Evolutionary conservation across 305 asterid genomes (phyloP).

Genomic region (Fraxinus nigra): DNA sequence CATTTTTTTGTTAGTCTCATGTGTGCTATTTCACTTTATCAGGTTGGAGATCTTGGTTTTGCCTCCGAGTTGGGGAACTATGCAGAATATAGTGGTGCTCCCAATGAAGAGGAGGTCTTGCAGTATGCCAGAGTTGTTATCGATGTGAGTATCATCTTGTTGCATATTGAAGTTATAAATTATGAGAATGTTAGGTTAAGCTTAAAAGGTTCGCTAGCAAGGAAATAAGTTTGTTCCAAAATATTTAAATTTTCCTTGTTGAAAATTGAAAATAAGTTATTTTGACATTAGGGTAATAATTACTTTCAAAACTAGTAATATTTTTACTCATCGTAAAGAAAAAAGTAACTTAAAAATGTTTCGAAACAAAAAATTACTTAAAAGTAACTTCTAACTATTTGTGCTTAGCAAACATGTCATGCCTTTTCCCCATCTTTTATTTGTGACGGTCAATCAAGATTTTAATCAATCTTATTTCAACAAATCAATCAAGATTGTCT

Average conservation of each 20-base stretch:
- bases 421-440: neutral
- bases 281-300: neutral
- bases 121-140: conserved; percentile 96
- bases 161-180: neutral
- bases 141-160: conserved; percentile 52
- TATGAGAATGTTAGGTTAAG: neutral
- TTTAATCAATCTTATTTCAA: neutral
- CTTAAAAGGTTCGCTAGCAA: neutral
- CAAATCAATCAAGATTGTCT: neutral
- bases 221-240: neutral
- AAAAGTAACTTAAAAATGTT: neutral
- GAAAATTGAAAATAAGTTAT: neutral
- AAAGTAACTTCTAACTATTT: neutral
- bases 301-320: neutral
- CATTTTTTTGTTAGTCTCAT: conserved; percentile 12
- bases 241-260: neutral
- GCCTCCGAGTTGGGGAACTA: conserved; percentile 96
- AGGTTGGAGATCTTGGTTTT: conserved; percentile 98
- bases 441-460: neutral
- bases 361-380: neutral
- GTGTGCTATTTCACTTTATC: neutral
- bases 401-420: neutral
- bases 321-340: neutral
- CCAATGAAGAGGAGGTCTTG: conserved; percentile 92
- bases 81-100: conserved; percentile 96